A percentile compares a stretch with the other conserved stretches of the same genome.
Conservation (phyloP, 192 early-diverging fungal species). For the Phlyctochytrium bullatum region DNA sequence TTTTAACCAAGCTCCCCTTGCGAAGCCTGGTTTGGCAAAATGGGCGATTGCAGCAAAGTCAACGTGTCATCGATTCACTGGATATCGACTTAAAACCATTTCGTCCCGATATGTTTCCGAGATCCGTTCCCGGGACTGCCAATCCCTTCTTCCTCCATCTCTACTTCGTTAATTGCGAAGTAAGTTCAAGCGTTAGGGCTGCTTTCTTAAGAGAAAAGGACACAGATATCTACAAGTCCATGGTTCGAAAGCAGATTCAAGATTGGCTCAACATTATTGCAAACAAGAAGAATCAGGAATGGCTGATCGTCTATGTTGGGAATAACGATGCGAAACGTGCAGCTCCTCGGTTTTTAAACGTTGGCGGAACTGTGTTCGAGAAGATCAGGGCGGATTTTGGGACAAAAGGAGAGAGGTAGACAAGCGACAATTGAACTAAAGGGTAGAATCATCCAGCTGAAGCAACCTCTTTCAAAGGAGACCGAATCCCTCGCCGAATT, state of each 20-base stretch:
- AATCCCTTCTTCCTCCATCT: slow-evolving; percentile 72
- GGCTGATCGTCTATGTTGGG: too few relatives aligned
- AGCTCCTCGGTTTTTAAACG: slow-evolving; percentile 16
- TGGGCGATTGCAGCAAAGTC: slow-evolving; percentile 10
- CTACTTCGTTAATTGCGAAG: slow-evolving; percentile 77
- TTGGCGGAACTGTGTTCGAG: slow-evolving; percentile 63
- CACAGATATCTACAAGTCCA: slow-evolving; percentile 66
- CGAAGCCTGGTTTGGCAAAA: slow-evolving; percentile 9
- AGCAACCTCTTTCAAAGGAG: slow-evolving; percentile 39
- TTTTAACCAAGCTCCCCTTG: neutral
- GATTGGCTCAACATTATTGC: slow-evolving; percentile 76
- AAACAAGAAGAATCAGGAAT: slow-evolving; percentile 85
- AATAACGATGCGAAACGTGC: slow-evolving; percentile 30
- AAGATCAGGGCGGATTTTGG: slow-evolving; percentile 81
- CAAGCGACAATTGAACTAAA: neutral
- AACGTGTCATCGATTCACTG: slow-evolving; percentile 31
- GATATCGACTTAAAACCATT: slow-evolving; percentile 44
- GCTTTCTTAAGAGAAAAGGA: neutral
- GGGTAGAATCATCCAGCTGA: slow-evolving; percentile 13
- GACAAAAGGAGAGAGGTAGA: neutral
- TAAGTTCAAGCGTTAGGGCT: slow-evolving; percentile 33
- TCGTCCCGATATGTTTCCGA: slow-evolving; percentile 47
- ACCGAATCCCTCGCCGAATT: slow-evolving; percentile 70
- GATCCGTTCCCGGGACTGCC: slow-evolving; percentile 32
- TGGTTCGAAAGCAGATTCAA: slow-evolving; percentile 64